Evolutionary conservation across 2,329 filamentous ascomycete species (phyloP).

Genomic region (Trichoderma breve): DNA sequence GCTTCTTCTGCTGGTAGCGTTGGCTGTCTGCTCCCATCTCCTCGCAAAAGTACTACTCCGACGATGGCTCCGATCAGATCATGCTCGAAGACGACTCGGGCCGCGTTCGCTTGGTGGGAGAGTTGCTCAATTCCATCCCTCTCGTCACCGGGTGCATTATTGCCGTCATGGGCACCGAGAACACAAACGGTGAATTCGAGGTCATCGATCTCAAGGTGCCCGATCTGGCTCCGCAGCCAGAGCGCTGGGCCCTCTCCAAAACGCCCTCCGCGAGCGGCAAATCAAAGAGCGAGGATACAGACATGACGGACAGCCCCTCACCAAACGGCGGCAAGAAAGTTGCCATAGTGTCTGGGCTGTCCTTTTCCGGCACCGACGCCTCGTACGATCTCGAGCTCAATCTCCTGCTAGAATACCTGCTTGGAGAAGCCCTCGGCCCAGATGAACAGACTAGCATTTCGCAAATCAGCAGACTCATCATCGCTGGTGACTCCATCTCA

Average conservation of each 20-base stretch:
- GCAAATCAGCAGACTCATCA: conserved; percentile 78
- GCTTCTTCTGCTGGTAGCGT: conserved; percentile 53
- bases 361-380: conserved; percentile 70
- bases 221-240: conserved; percentile 78
- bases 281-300: conserved; percentile 45
- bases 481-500: conserved; percentile 89
- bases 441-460: conserved; percentile 58
- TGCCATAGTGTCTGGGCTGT: conserved; percentile 84
- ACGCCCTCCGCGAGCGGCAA: conserved; percentile 33
- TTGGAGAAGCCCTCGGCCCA: conserved; percentile 72
- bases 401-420: conserved; percentile 80
- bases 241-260: conserved; percentile 71
- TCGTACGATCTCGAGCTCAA: conserved; percentile 73
- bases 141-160: conserved; percentile 92
- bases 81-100: conserved; percentile 97
- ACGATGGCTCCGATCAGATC: conserved; percentile 60
- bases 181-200: conserved; percentile 86
- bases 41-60: conserved; percentile 71
- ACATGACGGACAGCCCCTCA: conserved; percentile 47
- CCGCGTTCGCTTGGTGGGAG: conserved; percentile 74
- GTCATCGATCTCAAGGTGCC: conserved; percentile 87
- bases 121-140: conserved; percentile 62
- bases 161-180: conserved; percentile 93
- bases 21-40: conserved; percentile 83
- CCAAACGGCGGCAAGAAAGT: conserved; percentile 52